These are phyloP conservation scores for Marchantia polymorpha DNA, from an alignment of 225 moss, liverwort and hornwort species.

Conservation along the genomic window DNA sequence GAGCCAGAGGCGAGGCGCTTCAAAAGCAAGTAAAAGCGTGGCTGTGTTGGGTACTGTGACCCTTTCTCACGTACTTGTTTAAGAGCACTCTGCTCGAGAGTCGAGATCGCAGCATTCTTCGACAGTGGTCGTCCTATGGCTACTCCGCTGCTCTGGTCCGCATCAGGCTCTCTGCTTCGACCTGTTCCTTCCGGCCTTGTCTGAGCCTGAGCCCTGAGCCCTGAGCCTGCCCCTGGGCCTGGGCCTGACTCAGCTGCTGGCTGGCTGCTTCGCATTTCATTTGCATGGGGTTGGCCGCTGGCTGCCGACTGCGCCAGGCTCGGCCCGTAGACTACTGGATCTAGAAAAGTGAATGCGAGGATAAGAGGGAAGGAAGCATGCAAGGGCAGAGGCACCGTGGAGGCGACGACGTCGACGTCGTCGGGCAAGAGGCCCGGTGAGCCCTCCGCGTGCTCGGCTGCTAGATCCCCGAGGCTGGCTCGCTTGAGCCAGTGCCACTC, in stretches of 20 bases:
- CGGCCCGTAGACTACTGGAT: background rate
- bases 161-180: background rate
- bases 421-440: background rate
- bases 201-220: background rate
- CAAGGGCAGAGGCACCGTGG: background rate
- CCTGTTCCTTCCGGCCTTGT: background rate
- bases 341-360: background rate
- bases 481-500: no score
- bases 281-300: background rate
- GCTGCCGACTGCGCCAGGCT: background rate
- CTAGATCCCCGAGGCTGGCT: background rate
- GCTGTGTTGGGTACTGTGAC: background rate
- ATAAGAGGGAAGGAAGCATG: background rate
- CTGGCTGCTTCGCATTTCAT: background rate
- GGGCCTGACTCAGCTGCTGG: background rate
- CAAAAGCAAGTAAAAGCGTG: background rate
- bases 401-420: background rate
- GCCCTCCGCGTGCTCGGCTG: background rate
- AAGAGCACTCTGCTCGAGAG: conserved; percentile 18
- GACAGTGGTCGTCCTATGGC: background rate
- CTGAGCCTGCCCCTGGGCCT: background rate
- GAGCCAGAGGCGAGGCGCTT: background rate
- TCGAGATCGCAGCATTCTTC: conserved; percentile 7
- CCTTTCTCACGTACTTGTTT: background rate
- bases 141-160: background rate